Conservation (phyloP, 192 early-diverging fungal genomes). For the Chytriomyces sp. region DNA sequence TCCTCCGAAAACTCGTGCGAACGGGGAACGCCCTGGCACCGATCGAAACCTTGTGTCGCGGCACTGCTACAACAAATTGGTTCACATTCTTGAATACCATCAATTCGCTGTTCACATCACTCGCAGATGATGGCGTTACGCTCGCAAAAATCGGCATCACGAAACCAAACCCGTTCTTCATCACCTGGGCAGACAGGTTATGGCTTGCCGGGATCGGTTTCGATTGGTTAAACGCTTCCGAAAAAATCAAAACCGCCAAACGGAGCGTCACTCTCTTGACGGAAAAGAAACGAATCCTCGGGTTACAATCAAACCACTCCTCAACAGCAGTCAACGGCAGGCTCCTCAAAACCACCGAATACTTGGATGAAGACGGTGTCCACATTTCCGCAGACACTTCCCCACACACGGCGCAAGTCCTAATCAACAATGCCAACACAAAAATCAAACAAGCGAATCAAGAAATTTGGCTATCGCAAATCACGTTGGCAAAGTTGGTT, state of each 20-base stretch:
- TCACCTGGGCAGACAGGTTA: conserved; percentile 28
- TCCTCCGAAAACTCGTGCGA: conserved; percentile 76
- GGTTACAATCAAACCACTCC: conserved; percentile 7
- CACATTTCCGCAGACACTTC: conserved; percentile 15
- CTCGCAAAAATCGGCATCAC: conserved; percentile 6
- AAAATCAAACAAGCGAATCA: conserved; percentile 39
- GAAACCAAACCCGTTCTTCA: background rate
- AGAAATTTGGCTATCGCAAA: conserved; percentile 60
- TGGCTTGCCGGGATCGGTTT: conserved; percentile 35
- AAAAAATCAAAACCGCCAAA: background rate
- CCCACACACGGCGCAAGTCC: background rate
- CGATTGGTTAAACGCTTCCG: background rate
- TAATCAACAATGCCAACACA: background rate
- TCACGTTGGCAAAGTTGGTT: conserved; percentile 68
- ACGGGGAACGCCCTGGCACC: conserved; percentile 74
- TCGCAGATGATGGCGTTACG: conserved; percentile 24
- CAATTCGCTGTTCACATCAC: background rate
- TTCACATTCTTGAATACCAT: conserved; percentile 19
- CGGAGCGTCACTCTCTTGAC: background rate
- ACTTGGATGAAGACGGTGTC: conserved; percentile 9
- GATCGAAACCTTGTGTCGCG: conserved; percentile 52
- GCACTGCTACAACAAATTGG: background rate
- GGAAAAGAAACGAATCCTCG: conserved; percentile 11
- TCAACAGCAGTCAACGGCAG: background rate
- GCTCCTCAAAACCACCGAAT: background rate